Conservation (phyloP, 164 flowering plant genomes). For the Nelumbo lutea region DNA sequence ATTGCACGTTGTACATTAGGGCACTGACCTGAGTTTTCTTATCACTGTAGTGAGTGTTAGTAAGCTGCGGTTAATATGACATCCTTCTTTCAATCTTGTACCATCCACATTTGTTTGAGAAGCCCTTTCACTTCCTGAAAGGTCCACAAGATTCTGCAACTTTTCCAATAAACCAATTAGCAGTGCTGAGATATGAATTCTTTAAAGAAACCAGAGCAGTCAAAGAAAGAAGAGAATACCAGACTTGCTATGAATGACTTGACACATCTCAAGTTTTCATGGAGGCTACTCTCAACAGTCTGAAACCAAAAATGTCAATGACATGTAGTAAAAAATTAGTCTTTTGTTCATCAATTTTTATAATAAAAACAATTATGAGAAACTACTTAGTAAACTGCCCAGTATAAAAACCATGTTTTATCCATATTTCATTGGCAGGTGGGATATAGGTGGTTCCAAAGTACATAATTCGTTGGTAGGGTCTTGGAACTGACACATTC, state of each 20-base stretch:
- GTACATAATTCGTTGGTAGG: too few relatives aligned
- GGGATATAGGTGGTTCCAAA: too few relatives aligned
- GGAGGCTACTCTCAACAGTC: slow-evolving; percentile 78
- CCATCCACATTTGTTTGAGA: slow-evolving; percentile 71
- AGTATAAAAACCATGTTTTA: too few relatives aligned
- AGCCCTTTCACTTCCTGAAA: slow-evolving; percentile 83
- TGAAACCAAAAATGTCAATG: slow-evolving; percentile 25
- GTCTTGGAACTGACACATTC: too few relatives aligned
- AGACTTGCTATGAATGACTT: slow-evolving; percentile 75
- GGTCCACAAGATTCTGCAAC: slow-evolving; percentile 82
- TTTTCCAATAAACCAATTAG: background rate
- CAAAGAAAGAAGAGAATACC: slow-evolving; percentile 33
- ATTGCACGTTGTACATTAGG: too few relatives aligned
- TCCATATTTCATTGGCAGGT: too few relatives aligned
- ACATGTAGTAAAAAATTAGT: background rate
- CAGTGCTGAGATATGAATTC: background rate
- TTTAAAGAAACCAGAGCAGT: background rate
- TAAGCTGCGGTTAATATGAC: slow-evolving; percentile 79
- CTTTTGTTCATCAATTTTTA: background rate
- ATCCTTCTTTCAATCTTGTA: slow-evolving; percentile 68
- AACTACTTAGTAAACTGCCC: background rate
- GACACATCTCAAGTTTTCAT: slow-evolving; percentile 66
- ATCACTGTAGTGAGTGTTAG: slow-evolving; percentile 48
- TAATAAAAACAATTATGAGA: background rate
- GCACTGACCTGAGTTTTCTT: slow-evolving; percentile 16